Base-by-base conservation (phyloP, 345 rosid genomes). In the Lagerstroemia speciosa region DNA sequence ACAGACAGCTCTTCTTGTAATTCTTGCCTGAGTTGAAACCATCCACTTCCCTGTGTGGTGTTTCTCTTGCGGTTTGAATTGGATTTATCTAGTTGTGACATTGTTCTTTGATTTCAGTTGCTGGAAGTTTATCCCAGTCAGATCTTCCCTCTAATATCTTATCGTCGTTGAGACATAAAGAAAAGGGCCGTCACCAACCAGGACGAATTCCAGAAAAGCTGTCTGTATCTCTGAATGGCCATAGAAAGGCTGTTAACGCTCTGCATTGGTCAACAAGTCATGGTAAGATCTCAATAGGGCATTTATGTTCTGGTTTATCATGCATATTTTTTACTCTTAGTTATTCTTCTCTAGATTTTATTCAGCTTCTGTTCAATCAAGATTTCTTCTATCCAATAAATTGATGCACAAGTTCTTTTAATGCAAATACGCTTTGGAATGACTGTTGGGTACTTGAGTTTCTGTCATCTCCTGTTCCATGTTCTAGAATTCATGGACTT, bases 241-340 rank as follows among this genome's bases (percentile, higher is more conserved):
- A 91, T 67, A 75, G 79, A 38, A 91, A 87, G 78, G 88, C 96
- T 69, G 88, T 87, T 69, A 91, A 84, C 66, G 80, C 93, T 26
- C 74, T 91, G 66, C 75, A 79, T 72, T 89, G 98, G 95, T 91
- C 92, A 27, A 72, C 82, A 62, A 81, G n/a, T 75, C 92, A 88
- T 73, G 83, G 97, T 91, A 84, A 71, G 83, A 52, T 72, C 77
- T 10, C 63, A 12, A 2, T 30, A 14, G 29, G 34, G 33, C 33
- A 58, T 16, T 11, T 58, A 0, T 58, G 24, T n/a, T n/a, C 5
- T n/a, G 24, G 12, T 27, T 14, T 12, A n/a, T 53, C 7, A 53
- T n/a, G 63, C 33, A 27, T 27, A 14, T 2, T 11, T 27, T 58
- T 15, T 6, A 8, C 8, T 6, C 10, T 58, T 9, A n/a, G 27